Conservation (phyloP, 129 eudicot genomes). For the Scalesia atractyloides region DNA sequence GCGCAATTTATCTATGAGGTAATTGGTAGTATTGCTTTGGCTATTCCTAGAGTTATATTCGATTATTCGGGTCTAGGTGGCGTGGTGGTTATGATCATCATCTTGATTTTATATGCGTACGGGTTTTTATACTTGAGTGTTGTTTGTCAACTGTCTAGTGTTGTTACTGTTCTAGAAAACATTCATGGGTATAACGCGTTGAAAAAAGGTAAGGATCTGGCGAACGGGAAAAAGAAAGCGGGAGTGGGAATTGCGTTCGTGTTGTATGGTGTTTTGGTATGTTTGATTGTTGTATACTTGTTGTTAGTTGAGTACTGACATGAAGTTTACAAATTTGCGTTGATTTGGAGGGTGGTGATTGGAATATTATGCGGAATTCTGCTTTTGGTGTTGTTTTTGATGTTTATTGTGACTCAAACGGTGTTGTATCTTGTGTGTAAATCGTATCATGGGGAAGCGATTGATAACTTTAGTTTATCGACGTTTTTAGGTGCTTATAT, state of each 20-base stretch:
- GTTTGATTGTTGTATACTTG: constrained; percentile 2
- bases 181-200: constrained; percentile 23
- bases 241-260: constrained; percentile 31
- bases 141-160: constrained; percentile 39
- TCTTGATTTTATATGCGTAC: neutral
- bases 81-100: neutral
- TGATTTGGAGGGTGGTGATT: constrained; percentile 33
- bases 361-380: constrained; percentile 22
- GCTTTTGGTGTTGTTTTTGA: constrained; percentile 25
- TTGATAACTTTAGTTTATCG: constrained; percentile 38
- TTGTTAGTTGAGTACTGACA: constrained; percentile 25
- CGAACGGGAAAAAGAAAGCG: constrained; percentile 27
- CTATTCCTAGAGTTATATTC: neutral
- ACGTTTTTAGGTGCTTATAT: constrained; percentile 30
- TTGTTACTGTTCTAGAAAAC: constrained; percentile 35
- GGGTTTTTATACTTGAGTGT: constrained; percentile 33
- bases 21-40: neutral
- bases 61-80: neutral
- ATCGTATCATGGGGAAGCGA: constrained; percentile 40
- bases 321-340: neutral
- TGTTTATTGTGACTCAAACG: constrained; percentile 34
- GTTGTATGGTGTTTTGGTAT: constrained; percentile 10
- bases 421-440: constrained; percentile 40
- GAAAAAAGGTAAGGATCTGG: constrained; percentile 25
- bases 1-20: constrained; percentile 23